These are phyloP conservation scores for Rhodocollybia butyracea DNA, from an alignment of 768 basidiomycete species.

Conservation along the genomic window DNA sequence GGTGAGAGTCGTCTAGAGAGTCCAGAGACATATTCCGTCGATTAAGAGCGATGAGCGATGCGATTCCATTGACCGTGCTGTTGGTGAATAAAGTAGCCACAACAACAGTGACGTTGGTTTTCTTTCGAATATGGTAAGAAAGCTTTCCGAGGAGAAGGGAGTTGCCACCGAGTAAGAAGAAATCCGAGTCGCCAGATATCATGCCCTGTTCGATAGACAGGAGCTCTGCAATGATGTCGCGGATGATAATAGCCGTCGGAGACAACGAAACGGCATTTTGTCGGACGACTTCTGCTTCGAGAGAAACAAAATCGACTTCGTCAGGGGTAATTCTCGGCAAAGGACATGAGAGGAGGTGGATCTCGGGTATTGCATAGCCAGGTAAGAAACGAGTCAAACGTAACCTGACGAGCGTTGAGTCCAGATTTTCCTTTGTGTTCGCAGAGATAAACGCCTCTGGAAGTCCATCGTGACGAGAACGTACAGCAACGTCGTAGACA, in stretches of 20 bases:
- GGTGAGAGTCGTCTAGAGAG: slow-evolving; percentile 3
- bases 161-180: slow-evolving; percentile 42
- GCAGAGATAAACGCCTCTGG: slow-evolving; percentile 38
- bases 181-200: slow-evolving; percentile 34
- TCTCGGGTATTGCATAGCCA: slow-evolving; percentile 37
- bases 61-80: slow-evolving; percentile 40
- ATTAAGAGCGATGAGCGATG: slow-evolving; percentile 30
- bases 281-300: slow-evolving; percentile 23
- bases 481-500: slow-evolving; percentile 33
- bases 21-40: slow-evolving; percentile 14
- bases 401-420: slow-evolving; percentile 17
- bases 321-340: slow-evolving; percentile 21
- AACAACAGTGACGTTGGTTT: slow-evolving; percentile 31
- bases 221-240: slow-evolving; percentile 33
- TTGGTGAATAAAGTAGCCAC: slow-evolving; percentile 38
- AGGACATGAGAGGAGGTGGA: slow-evolving; percentile 28
- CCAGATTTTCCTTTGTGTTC: slow-evolving; percentile 12
- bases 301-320: slow-evolving; percentile 26
- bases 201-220: slow-evolving; percentile 25
- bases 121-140: slow-evolving; percentile 37
- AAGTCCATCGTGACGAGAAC: slow-evolving; percentile 25
- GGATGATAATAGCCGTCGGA: slow-evolving; percentile 27
- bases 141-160: slow-evolving; percentile 45
- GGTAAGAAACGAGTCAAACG: slow-evolving; percentile 25
- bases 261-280: slow-evolving; percentile 24